These are phyloP conservation scores for Populus hybrid DNA, from an alignment of 441 rosid species.

Conservation along the genomic window DNA sequence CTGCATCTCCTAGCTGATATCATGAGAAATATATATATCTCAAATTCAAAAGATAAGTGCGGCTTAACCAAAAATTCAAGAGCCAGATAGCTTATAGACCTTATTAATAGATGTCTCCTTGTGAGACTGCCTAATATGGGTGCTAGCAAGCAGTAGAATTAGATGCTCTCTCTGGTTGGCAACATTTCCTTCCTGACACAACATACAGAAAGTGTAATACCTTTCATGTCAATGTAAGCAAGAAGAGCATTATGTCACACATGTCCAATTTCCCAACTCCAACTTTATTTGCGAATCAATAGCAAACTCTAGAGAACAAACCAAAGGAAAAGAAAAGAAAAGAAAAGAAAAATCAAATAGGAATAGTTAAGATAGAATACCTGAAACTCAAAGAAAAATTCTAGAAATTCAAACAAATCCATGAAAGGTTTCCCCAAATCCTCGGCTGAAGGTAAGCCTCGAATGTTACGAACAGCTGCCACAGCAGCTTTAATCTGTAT, in stretches of 20 bases:
- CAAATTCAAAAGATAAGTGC: conserved; percentile 18
- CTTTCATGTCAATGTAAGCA: background rate
- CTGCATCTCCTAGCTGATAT: conserved; percentile 67
- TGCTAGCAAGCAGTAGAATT: conserved; percentile 80
- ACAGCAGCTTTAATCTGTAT: conserved; percentile 84
- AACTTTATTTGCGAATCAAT: conserved; percentile 8
- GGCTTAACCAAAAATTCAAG: conserved; percentile 5
- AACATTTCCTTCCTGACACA: conserved; percentile 75
- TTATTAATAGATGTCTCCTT: conserved; percentile 49
- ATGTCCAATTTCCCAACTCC: conserved; percentile 10
- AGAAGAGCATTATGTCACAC: conserved; percentile 4
- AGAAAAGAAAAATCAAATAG: conserved; percentile 4
- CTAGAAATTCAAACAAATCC: conserved; percentile 87
- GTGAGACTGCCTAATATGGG: conserved; percentile 54
- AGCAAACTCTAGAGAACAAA: background rate
- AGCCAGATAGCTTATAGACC: conserved; percentile 38
- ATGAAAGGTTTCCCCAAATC: conserved; percentile 54
- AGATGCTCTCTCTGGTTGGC: conserved; percentile 97
- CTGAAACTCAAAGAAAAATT: conserved; percentile 87
- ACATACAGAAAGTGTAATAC: conserved; percentile 1
- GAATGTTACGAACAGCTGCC: conserved; percentile 62
- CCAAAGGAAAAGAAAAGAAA: background rate
- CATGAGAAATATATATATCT: conserved; percentile 21
- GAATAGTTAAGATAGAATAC: conserved; percentile 30
- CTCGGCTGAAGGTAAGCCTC: conserved; percentile 58